Base-by-base conservation (phyloP, 257 asterid genomes). In the Rubia yunnanensis region DNA sequence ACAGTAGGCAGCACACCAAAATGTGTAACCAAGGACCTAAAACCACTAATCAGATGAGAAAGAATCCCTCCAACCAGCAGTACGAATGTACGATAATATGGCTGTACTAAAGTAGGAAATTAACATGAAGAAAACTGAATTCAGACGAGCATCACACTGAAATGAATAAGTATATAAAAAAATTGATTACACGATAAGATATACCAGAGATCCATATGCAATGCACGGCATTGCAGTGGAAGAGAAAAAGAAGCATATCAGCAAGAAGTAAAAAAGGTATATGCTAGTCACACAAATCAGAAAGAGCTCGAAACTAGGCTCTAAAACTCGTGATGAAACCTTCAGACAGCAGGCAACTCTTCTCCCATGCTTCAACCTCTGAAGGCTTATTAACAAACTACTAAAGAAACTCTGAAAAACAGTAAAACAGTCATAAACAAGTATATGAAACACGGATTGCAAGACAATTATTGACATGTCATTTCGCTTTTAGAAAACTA, bases 131-230 rank as follows among this genome's bases (percentile, higher is more conserved):
- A 50, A 20, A 46, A 44, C 8, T 34, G 23, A 13, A 50, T 44
- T 11, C 26, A 18, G 57, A 67, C 15, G 38, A 64, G n/a, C 15
- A 30, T 58, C 78, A 9, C 83, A 88, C 96, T 96, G 74, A 48
- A 96, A 82, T 52, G 98, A 88, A 68, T 88, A 91, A 65, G 79
- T 76, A 91, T 88, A 62, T 88, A 79, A 86, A 91, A 28, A 74
- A 74, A 54, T 38, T 69, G 48, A 86, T 70, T 31, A 88, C 96
- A n/a, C 72, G 83, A 68, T 66, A 64, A 30, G 95, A 88, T 39
- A 86, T 81, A 46, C 96, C 84, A 15, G 78, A 75, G 52, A 88
- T 74, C 79, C 74, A 80, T 72, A 86, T 63, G 63, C 26, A 71
- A 91, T 46, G 96, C 94, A 66, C 76, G 75, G 59, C 84, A 77